Conservation (phyloP, 2,329 filamentous ascomycete species). For the Colletotrichum zoysiae region DNA sequence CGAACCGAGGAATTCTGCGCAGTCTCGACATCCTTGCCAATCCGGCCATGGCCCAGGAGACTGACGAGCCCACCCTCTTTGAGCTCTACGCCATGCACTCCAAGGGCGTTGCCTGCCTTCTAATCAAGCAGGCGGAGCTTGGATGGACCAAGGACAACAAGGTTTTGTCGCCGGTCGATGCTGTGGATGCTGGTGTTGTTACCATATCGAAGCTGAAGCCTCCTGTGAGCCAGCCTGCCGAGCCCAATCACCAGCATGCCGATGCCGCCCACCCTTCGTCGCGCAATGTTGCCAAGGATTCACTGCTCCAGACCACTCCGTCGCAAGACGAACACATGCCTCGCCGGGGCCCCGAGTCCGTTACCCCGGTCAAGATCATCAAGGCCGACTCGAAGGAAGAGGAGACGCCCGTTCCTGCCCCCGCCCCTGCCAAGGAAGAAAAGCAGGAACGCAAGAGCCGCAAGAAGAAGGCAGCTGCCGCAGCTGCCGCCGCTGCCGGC, state of each 20-base stretch:
- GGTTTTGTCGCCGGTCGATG: conserved; percentile 83
- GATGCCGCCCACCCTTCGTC: conserved; percentile 47
- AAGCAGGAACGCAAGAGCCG: conserved; percentile 71
- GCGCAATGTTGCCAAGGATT: conserved; percentile 53
- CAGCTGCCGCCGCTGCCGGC: conserved; percentile 54
- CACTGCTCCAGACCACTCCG: conserved; percentile 46
- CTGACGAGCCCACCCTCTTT: conserved; percentile 82
- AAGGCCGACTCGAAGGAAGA: conserved; percentile 63
- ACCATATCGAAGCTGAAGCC: conserved; percentile 78
- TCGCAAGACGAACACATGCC: conserved; percentile 48
- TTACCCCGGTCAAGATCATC: conserved; percentile 53
- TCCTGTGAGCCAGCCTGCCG: conserved; percentile 60
- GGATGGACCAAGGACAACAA: conserved; percentile 94
- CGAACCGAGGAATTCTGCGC: conserved; percentile 85
- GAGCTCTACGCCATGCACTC: conserved; percentile 98
- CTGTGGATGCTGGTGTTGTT: conserved; percentile 79
- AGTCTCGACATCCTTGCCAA: conserved; percentile 89
- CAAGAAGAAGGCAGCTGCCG: conserved; percentile 76
- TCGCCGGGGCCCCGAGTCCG: conserved; percentile 51
- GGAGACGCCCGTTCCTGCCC: conserved; percentile 56
- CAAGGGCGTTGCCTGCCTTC: conserved; percentile 91
- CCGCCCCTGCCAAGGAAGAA: conserved; percentile 56
- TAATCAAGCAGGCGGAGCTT: conserved; percentile 87
- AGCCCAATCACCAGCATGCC: conserved; percentile 56
- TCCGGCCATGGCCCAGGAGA: conserved; percentile 72